Evolutionary conservation across 441 rosid genomes (phyloP).

Genomic region (Erodium moschatum): DNA sequence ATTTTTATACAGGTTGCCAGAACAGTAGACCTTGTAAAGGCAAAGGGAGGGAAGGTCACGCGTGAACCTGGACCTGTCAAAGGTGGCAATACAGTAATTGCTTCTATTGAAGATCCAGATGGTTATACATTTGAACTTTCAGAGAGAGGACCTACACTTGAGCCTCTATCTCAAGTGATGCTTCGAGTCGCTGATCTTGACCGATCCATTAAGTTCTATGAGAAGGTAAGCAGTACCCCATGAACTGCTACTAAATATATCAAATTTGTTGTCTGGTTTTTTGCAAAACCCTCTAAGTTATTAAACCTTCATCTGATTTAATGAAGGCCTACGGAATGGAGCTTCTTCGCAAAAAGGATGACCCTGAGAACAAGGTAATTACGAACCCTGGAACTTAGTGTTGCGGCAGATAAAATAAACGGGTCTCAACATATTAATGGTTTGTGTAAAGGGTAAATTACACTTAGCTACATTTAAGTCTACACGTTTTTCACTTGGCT

Average conservation of each 20-base stretch:
- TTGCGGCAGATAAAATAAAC: not conserved
- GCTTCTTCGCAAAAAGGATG: slow-evolving; percentile 74
- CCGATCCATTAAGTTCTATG: slow-evolving; percentile 67
- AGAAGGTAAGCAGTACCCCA: slow-evolving; percentile 41
- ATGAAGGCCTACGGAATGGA: slow-evolving; percentile 93
- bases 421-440: not conserved
- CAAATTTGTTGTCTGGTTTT: not conserved
- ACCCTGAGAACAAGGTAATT: slow-evolving; percentile 78
- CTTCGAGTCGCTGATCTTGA: slow-evolving; percentile 95
- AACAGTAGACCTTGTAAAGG: slow-evolving; percentile 76
- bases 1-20: slow-evolving; percentile 31
- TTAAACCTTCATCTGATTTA: slow-evolving; percentile 14
- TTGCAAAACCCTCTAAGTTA: slow-evolving; percentile 5
- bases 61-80: slow-evolving; percentile 88
- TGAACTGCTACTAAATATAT: too few relatives aligned
- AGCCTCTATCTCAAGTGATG: slow-evolving; percentile 94
- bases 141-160: slow-evolving; percentile 82
- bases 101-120: slow-evolving; percentile 90
- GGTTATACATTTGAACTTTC: slow-evolving; percentile 89
- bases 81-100: slow-evolving; percentile 73
- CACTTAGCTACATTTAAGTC: too few relatives aligned
- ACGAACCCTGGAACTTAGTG: not conserved
- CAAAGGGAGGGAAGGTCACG: slow-evolving; percentile 84
- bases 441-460: not conserved
- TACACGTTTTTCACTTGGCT: too few relatives aligned